Conservation (phyloP, 306 rosid genomes). For the Sindora glabra region DNA sequence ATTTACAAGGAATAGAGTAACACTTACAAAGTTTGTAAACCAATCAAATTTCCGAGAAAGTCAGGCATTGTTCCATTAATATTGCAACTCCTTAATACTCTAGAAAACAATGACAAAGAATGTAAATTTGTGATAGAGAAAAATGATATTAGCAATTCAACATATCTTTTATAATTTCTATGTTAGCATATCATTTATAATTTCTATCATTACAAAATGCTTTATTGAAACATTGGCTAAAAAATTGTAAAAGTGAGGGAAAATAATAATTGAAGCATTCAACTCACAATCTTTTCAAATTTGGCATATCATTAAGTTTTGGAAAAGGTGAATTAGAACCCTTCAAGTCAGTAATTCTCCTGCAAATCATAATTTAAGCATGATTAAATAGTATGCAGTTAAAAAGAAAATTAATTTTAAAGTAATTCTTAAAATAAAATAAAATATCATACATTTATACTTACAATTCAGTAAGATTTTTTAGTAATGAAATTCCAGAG, state of each 20-base stretch:
- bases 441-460: no score
- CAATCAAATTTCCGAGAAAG: conserved; percentile 8
- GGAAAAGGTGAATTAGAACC: conserved; percentile 29
- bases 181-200: no score
- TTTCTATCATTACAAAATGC: no score
- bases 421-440: no score
- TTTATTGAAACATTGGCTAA: no score
- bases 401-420: no score
- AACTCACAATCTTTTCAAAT: conserved; percentile 25
- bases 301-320: conserved; percentile 7
- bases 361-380: neutral
- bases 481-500: conserved; percentile 32
- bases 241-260: no score
- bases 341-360: conserved; percentile 44
- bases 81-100: conserved; percentile 44
- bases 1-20: neutral
- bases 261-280: neutral
- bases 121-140: no score
- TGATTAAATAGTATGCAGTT: no score
- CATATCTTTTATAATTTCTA: no score
- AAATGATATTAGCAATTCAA: no score
- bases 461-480: conserved; percentile 43
- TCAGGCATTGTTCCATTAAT: conserved; percentile 26
- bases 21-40: conserved; percentile 22
- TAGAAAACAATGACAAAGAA: neutral